Percentiles rank a stretch among this genome's conserved stretches.
phyloP scores from a whole-genome alignment of 108 stramenopile species.

The Cyclotella sp. region DNA sequence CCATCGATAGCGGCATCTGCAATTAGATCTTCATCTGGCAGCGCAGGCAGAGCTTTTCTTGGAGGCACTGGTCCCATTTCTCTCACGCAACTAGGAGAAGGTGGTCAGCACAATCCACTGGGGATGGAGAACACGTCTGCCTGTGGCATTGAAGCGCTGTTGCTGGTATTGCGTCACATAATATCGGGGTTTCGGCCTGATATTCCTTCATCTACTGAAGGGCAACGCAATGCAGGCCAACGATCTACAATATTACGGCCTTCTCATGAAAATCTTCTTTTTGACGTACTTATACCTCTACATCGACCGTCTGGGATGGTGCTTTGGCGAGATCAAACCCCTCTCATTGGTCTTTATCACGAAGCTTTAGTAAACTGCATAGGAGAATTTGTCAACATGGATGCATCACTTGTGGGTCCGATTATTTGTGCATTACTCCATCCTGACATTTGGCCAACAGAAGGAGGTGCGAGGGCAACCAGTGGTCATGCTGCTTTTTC shows the following conservation, averaged over 20 bases:
- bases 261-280: slow-evolving; percentile 61
- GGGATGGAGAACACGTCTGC: slow-evolving; percentile 75
- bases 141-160: slow-evolving; percentile 61
- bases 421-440: slow-evolving; percentile 63
- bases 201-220: neutral
- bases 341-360: slow-evolving; percentile 79
- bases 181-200: slow-evolving; percentile 53
- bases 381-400: slow-evolving; percentile 52
- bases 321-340: slow-evolving; percentile 86
- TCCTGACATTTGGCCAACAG: slow-evolving; percentile 74
- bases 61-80: slow-evolving; percentile 30
- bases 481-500: slow-evolving; percentile 3
- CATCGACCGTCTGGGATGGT: slow-evolving; percentile 85
- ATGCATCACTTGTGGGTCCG: slow-evolving; percentile 50
- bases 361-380: slow-evolving; percentile 78
- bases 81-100: slow-evolving; percentile 20
- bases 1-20: slow-evolving; percentile 26
- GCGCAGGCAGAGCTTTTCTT: neutral
- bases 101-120: slow-evolving; percentile 39
- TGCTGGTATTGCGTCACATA: slow-evolving; percentile 64
- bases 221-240: neutral
- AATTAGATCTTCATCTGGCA: neutral
- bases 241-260: slow-evolving; percentile 25
- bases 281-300: slow-evolving; percentile 73
- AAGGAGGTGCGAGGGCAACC: slow-evolving; percentile 22